Evolutionary conservation across 768 basidiomycete species (phyloP), one percentile per base, ranked within the genome.

Genomic region (Boletus vinaceobasis): DNA sequence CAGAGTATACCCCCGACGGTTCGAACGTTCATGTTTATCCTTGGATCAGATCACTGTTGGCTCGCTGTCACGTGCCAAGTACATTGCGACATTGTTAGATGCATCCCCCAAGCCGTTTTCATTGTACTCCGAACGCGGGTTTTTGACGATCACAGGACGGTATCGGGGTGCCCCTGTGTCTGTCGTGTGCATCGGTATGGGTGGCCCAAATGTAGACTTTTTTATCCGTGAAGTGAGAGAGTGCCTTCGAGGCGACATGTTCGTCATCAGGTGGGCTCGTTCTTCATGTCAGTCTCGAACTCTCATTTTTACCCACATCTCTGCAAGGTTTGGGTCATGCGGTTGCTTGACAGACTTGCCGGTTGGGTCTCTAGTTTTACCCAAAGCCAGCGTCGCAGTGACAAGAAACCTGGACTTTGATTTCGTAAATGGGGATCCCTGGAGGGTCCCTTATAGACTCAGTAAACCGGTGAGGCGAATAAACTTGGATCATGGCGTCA

Each of bases 171-270:
- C 78, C 15, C 87, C 88, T 8, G 68, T 92, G 29, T 87, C 85
- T 7, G 80, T 92, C 38, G 75, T 90, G 39, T 87, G 86, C 59
- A 90, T 91, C 52, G 90, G 90, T 13, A 93, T 92, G 90, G 90
- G 90, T 19, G 76, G 73, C 55, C 81, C 89, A 1, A 92, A 89
- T 71, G 86, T 85, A 74, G 90, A 93, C 69, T 93, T 92, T 72
- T 90, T 92, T 67, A 80, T 93, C 21, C 81, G 90, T 58, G 90
- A 93, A 72, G 82, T 80, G 26, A 78, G 89, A 57, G 90, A 91
- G 69, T 85, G 85, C 60, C 68, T 90, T 37, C 76, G 69, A 55
- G 90, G 90, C 15, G 79, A 81, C 53, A 75, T 82, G 75, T 67
- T 79, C 48, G 73, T 82, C 55, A 71, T 82, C 47, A 75, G 80